Evolutionary conservation across 345 rosid species (phyloP).

Genomic region (Triadica sebifera): DNA sequence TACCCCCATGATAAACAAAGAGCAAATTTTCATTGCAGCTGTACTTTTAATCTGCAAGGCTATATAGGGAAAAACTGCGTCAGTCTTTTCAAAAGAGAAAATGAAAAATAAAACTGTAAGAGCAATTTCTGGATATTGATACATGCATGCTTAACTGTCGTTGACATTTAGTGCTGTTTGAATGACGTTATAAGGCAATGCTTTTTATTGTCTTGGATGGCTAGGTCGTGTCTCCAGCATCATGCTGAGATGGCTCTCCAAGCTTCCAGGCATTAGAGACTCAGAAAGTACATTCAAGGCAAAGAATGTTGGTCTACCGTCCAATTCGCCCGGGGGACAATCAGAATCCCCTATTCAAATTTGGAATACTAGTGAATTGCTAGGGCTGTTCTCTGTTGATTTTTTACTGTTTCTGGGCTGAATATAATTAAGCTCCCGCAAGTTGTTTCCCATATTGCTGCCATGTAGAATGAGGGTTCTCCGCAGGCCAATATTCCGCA

Average conservation of each 20-base stretch:
- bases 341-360: constrained; percentile 49
- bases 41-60: too few species aligned
- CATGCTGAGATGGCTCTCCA: constrained; percentile 91
- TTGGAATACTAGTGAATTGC: constrained; percentile 24
- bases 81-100: too few species aligned
- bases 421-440: too few species aligned
- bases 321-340: constrained; percentile 35
- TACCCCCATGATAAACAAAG: too few species aligned
- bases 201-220: constrained; percentile 48
- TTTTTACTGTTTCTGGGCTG: background rate
- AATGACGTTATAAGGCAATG: background rate
- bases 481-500: background rate
- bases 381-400: background rate
- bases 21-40: too few species aligned
- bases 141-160: background rate
- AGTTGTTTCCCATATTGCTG: too few species aligned
- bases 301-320: constrained; percentile 37
- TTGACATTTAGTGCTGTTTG: background rate
- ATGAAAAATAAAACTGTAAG: too few species aligned
- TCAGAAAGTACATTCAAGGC: constrained; percentile 33
- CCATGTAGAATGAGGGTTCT: background rate
- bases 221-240: constrained; percentile 80
- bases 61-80: too few species aligned
- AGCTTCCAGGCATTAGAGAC: constrained; percentile 77
- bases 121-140: background rate